Evolutionary conservation across 176 grass and related monocot species (phyloP).

Genomic region (Rhipidocladum racemiflorum): DNA sequence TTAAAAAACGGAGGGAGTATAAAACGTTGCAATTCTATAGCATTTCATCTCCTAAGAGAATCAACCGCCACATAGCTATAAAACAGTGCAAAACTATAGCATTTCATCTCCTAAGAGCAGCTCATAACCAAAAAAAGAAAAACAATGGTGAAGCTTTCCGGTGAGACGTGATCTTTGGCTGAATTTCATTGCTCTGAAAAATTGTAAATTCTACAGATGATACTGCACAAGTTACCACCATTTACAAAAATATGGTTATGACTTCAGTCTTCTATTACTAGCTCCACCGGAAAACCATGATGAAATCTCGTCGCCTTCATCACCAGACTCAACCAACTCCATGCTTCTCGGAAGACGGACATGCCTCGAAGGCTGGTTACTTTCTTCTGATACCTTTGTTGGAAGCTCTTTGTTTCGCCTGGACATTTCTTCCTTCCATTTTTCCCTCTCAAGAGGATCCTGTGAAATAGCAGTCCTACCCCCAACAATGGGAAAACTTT

Average conservation of each 20-base stretch:
- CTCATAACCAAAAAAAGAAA: not conserved
- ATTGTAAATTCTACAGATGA: not conserved
- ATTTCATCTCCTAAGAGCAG: not conserved
- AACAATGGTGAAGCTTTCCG: not conserved
- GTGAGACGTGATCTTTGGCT: not conserved
- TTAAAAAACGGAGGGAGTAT: no score
- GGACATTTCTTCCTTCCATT: conserved; percentile 77
- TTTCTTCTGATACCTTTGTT: conserved; percentile 5
- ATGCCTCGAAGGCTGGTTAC: not conserved
- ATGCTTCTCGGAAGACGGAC: conserved; percentile 38
- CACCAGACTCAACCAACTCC: conserved; percentile 41
- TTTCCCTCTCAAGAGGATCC: conserved; percentile 54
- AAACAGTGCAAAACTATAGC: not conserved
- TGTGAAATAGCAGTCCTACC: conserved; percentile 55
- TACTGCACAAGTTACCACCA: not conserved
- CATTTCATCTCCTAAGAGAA: not conserved
- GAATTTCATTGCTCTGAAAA: not conserved
- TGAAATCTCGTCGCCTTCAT: conserved; percentile 31
- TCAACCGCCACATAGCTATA: no score
- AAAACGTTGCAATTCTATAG: not conserved
- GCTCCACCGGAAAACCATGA: conserved; percentile 34
- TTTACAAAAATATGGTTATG: not conserved
- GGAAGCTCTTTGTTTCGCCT: conserved; percentile 41
- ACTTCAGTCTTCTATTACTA: not conserved
- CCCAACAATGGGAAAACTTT: conserved; percentile 73